Evolutionary conservation across 108 stramenopile species (phyloP).

Genomic region (Pseudonitzschia delicatissima): DNA sequence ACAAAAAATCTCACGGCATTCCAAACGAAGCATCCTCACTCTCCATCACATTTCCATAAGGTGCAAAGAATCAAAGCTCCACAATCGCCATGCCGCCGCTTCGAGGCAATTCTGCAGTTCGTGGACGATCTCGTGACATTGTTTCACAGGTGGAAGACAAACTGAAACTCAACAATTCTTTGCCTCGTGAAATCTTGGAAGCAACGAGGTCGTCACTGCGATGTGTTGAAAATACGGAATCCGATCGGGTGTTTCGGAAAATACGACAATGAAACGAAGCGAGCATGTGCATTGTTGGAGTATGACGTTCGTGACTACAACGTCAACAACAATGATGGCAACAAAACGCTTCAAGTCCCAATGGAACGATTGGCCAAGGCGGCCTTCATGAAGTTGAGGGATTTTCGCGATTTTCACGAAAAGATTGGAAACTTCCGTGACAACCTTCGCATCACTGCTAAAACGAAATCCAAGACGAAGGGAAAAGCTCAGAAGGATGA

Average conservation of each 20-base stretch:
- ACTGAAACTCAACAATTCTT: slow-evolving; percentile 1
- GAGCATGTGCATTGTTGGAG: slow-evolving; percentile 39
- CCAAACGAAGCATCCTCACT: no score
- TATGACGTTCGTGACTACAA: slow-evolving; percentile 26
- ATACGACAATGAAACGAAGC: slow-evolving; percentile 24
- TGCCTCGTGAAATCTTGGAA: slow-evolving; percentile 19
- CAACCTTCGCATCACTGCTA: not conserved
- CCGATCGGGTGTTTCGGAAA: slow-evolving; percentile 33
- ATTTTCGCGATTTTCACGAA: slow-evolving; percentile 29
- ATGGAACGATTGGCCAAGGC: slow-evolving; percentile 29
- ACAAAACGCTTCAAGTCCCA: slow-evolving; percentile 10
- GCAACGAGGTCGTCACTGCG: slow-evolving; percentile 23
- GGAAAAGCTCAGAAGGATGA: not conserved
- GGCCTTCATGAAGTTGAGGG: slow-evolving; percentile 29
- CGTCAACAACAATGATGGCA: not conserved
- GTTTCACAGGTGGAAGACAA: slow-evolving; percentile 13
- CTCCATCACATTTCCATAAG: no score
- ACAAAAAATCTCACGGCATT: no score
- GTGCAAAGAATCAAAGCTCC: not conserved
- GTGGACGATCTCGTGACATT: slow-evolving; percentile 3
- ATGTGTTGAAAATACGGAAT: slow-evolving; percentile 14
- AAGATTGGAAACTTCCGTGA: slow-evolving; percentile 33
- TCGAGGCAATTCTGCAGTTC: not conserved
- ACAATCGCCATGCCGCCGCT: not conserved
- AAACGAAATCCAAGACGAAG: not conserved